These are phyloP conservation scores for Aotearoamyces nothofagi DNA, from an alignment of 2,329 filamentous ascomycete species.

Conservation along the genomic window DNA sequence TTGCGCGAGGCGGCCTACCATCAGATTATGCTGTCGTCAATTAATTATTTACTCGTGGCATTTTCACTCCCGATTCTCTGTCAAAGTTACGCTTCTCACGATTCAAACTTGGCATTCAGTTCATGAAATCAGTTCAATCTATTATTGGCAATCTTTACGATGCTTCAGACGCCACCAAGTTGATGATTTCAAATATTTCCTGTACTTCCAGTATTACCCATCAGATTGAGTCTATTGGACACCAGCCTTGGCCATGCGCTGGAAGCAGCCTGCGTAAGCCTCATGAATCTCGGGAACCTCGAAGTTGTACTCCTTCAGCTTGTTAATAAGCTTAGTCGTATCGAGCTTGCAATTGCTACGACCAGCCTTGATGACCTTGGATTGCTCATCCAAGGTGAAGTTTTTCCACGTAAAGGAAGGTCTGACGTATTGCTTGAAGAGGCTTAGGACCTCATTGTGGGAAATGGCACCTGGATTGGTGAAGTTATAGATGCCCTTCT, in stretches of 20 bases:
- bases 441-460: constrained; percentile 50
- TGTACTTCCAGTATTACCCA: too few relatives aligned
- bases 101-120: too few relatives aligned
- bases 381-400: constrained; percentile 50
- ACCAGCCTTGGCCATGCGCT: constrained; percentile 43
- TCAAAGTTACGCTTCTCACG: too few relatives aligned
- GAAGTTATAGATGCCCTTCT: constrained; percentile 54
- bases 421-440: constrained; percentile 49
- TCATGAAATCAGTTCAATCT: too few relatives aligned
- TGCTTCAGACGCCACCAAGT: too few relatives aligned
- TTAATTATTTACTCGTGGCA: too few relatives aligned
- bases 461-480: constrained; percentile 56
- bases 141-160: too few relatives aligned
- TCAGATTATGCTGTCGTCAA: too few relatives aligned
- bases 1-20: too few relatives aligned
- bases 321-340: constrained; percentile 41
- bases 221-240: constrained; percentile 34
- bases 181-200: too few relatives aligned
- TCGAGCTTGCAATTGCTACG: constrained; percentile 53
- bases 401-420: constrained; percentile 48
- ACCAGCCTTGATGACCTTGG: constrained; percentile 51
- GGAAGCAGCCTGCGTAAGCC: constrained; percentile 46
- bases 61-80: too few relatives aligned
- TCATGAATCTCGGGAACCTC: constrained; percentile 45
- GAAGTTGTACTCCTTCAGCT: constrained; percentile 42